Evolutionary conservation across 2,329 filamentous ascomycete species (phyloP).

Genomic region (Pseudogymnoascus sp.): DNA sequence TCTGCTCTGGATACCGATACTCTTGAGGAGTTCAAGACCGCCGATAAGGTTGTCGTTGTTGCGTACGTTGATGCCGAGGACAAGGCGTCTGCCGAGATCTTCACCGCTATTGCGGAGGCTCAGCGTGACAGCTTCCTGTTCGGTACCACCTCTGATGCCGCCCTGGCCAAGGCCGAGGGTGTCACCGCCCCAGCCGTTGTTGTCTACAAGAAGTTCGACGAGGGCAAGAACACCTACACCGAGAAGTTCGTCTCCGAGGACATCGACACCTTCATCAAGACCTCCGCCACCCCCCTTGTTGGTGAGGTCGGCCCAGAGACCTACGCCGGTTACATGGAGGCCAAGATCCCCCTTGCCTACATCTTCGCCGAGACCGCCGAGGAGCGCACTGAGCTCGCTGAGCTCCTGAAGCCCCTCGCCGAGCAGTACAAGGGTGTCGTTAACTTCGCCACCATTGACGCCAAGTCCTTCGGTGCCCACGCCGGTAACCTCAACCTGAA

Average conservation of each 20-base stretch:
- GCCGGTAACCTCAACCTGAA: constrained; percentile 96
- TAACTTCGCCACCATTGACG: constrained; percentile 98
- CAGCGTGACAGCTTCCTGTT: constrained; percentile 91
- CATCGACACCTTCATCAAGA: constrained; percentile 77
- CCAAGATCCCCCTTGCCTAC: constrained; percentile 88
- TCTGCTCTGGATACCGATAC: constrained; percentile 74
- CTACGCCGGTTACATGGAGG: constrained; percentile 88
- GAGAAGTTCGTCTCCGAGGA: constrained; percentile 75
- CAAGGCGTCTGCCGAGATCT: constrained; percentile 82
- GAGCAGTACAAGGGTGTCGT: constrained; percentile 88
- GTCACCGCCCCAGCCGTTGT: constrained; percentile 81
- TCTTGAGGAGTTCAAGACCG: constrained; percentile 91
- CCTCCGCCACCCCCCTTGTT: constrained; percentile 77
- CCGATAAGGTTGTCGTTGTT: constrained; percentile 92
- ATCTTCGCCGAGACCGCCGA: constrained; percentile 92
- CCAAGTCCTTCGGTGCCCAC: constrained; percentile 88
- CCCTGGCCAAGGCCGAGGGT: constrained; percentile 80
- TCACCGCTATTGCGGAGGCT: constrained; percentile 57
- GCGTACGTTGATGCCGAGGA: constrained; percentile 75
- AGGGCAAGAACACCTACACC: constrained; percentile 80
- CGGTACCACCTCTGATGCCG: constrained; percentile 74
- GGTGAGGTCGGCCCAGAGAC: constrained; percentile 97
- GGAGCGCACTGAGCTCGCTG: constrained; percentile 73
- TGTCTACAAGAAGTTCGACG: constrained; percentile 96
- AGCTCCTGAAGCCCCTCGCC: constrained; percentile 75